Conservation (phyloP, 768 basidiomycete genomes). For the Russula lepida region DNA sequence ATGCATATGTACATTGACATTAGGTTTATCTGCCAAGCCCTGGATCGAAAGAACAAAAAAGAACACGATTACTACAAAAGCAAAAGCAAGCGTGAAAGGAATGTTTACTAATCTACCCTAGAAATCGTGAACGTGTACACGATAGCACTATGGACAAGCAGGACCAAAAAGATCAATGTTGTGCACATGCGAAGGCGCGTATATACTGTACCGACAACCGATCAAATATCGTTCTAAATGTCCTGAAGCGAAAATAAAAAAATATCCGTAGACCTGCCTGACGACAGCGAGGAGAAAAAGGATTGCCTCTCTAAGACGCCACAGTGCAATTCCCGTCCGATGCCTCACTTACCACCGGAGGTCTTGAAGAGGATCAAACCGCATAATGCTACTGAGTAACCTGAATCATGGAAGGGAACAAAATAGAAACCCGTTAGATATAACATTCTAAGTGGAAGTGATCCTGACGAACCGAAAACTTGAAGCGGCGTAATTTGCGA, state of each 20-base stretch:
- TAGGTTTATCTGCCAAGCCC: neutral
- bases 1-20: neutral
- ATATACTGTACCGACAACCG: neutral
- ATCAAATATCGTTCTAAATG: neutral
- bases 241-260: neutral
- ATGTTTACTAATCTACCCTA: neutral
- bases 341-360: constrained; percentile 45
- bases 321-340: neutral
- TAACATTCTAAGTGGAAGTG: neutral
- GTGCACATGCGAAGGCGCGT: neutral
- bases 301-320: neutral
- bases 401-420: constrained; percentile 31
- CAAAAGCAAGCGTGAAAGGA: neutral
- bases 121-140: neutral
- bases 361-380: constrained; percentile 86
- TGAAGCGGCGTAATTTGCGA: constrained; percentile 76
- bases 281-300: neutral
- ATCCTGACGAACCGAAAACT: constrained; percentile 51
- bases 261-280: neutral
- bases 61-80: neutral
- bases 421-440: neutral
- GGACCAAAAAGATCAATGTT: neutral
- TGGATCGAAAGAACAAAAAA: neutral
- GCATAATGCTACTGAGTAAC: constrained; percentile 80
- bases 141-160: neutral